Conservation (phyloP, 306 rosid species). For the Quercus glauca region DNA sequence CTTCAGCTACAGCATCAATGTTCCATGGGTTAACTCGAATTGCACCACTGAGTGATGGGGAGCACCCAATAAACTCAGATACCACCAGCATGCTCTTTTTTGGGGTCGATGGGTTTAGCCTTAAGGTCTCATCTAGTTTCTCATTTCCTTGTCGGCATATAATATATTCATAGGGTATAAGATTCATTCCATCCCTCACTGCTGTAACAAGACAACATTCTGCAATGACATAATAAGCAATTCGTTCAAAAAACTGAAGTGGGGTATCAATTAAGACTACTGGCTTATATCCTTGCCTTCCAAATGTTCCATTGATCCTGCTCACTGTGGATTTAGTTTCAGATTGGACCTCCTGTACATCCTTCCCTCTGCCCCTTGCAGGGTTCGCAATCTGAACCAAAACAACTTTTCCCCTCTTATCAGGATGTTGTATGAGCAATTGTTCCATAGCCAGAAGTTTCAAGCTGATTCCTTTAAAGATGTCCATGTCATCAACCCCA, state of each 20-base stretch:
- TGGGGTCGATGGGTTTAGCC: slow-evolving; percentile 33
- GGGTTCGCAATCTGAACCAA: slow-evolving; percentile 87
- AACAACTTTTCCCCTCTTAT: slow-evolving; percentile 76
- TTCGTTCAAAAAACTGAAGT: slow-evolving; percentile 72
- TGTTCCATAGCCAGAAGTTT: slow-evolving; percentile 91
- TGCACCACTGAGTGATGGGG: slow-evolving; percentile 89
- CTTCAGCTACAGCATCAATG: slow-evolving; percentile 84
- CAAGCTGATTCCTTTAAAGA: slow-evolving; percentile 83
- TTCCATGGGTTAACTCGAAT: slow-evolving; percentile 93
- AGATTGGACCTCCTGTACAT: slow-evolving; percentile 67
- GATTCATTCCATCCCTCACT: slow-evolving; percentile 94
- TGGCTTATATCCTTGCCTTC: slow-evolving; percentile 70
- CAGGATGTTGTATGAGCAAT: slow-evolving; percentile 73
- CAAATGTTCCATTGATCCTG: slow-evolving; percentile 59
- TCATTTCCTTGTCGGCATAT: slow-evolving; percentile 82
- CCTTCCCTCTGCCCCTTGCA: slow-evolving; percentile 86
- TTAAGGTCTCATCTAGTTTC: slow-evolving; percentile 65
- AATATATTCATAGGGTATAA: slow-evolving; percentile 80
- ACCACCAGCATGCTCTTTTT: slow-evolving; percentile 82
- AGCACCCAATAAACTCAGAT: slow-evolving; percentile 90
- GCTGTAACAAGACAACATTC: slow-evolving; percentile 94
- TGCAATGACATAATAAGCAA: slow-evolving; percentile 72
- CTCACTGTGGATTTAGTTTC: slow-evolving; percentile 67
- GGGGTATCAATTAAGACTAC: slow-evolving; percentile 72
- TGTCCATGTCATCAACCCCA: slow-evolving; percentile 80